Evolutionary conservation across 768 basidiomycete genomes (phyloP).

Genomic region (Boletus rubescentipes): DNA sequence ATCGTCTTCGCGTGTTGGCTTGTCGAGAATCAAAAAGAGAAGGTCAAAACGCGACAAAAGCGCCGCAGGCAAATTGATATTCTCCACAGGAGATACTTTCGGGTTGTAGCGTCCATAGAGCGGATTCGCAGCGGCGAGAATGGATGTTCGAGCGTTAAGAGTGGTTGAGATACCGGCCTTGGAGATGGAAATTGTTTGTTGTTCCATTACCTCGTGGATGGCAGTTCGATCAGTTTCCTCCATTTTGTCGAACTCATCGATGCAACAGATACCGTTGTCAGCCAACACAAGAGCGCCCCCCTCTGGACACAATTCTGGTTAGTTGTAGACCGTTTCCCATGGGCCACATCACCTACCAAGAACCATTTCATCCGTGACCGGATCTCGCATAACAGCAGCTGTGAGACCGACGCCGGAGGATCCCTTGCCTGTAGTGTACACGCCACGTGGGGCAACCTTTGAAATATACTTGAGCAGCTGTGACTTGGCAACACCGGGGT

Average conservation of each 20-base stretch:
- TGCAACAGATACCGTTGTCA: conserved; percentile 99
- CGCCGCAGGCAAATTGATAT: conserved; percentile 98
- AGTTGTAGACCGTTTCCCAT: neutral
- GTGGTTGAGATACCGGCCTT: conserved; percentile 99
- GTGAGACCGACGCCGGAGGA: conserved; percentile 99
- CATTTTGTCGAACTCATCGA: conserved; percentile 99
- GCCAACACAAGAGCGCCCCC: conserved; percentile 98
- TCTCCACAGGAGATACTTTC: conserved; percentile 96
- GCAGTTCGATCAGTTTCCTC: conserved; percentile 96
- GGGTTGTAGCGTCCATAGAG: conserved; percentile 98
- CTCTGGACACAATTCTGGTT: conserved; percentile 54
- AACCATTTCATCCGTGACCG: conserved; percentile 99
- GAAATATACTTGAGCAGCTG: conserved; percentile 97
- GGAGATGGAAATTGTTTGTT: conserved; percentile 99
- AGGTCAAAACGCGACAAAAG: conserved; percentile 95
- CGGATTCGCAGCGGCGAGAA: conserved; percentile 97
- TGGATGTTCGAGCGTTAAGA: conserved; percentile 94
- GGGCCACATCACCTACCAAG: conserved; percentile 61
- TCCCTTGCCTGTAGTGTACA: conserved; percentile 98
- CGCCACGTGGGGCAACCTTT: conserved; percentile 95
- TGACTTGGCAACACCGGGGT: conserved; percentile 98
- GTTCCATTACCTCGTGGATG: conserved; percentile 99
- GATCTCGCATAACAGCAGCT: conserved; percentile 98
- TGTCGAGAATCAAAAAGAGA: conserved; percentile 95
- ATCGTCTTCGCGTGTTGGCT: conserved; percentile 91